A percentile compares a stretch with the other conserved stretches of the same genome.
Conservation (phyloP, 2,329 filamentous ascomycete species). For the Penicillium aurantiogriseum region DNA sequence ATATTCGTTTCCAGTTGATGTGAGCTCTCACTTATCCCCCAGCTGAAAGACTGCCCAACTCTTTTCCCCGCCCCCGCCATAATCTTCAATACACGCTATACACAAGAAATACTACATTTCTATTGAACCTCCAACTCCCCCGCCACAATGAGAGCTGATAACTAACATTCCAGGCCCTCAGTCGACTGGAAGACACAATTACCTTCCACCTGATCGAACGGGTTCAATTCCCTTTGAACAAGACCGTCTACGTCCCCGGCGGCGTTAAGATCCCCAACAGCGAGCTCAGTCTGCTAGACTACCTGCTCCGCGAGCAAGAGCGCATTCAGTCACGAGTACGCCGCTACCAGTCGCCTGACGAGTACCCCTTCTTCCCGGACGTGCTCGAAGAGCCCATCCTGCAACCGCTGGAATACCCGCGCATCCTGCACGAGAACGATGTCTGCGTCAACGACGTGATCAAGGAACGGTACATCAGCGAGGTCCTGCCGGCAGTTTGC, state of each 20-base stretch:
- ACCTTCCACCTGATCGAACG: slow-evolving; percentile 96
- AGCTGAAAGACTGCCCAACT: background rate
- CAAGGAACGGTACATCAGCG: slow-evolving; percentile 77
- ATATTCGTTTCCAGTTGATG: slow-evolving; percentile 94
- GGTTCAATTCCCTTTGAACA: slow-evolving; percentile 93
- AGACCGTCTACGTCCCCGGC: slow-evolving; percentile 77
- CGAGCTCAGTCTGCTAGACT: slow-evolving; percentile 83
- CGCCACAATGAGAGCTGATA: background rate
- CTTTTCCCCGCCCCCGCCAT: slow-evolving; percentile 15
- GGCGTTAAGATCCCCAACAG: slow-evolving; percentile 74
- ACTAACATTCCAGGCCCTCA: slow-evolving; percentile 41
- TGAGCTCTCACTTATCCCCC: slow-evolving; percentile 46
- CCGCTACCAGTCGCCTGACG: slow-evolving; percentile 92
- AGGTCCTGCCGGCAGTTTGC: slow-evolving; percentile 82
- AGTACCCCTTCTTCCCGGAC: slow-evolving; percentile 93
- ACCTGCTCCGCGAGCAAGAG: slow-evolving; percentile 88
- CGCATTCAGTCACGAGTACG: slow-evolving; percentile 87
- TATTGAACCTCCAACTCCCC: background rate
- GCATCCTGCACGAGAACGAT: slow-evolving; percentile 80
- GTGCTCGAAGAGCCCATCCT: slow-evolving; percentile 77
- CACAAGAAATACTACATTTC: background rate
- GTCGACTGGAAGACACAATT: slow-evolving; percentile 95
- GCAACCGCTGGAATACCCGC: slow-evolving; percentile 82
- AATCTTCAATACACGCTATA: background rate
- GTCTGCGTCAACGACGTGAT: slow-evolving; percentile 89